phyloP scores from a whole-genome alignment of 1,284 basidiomycete genomes.

The Cutaneotrichosporon cavernicola region DNA sequence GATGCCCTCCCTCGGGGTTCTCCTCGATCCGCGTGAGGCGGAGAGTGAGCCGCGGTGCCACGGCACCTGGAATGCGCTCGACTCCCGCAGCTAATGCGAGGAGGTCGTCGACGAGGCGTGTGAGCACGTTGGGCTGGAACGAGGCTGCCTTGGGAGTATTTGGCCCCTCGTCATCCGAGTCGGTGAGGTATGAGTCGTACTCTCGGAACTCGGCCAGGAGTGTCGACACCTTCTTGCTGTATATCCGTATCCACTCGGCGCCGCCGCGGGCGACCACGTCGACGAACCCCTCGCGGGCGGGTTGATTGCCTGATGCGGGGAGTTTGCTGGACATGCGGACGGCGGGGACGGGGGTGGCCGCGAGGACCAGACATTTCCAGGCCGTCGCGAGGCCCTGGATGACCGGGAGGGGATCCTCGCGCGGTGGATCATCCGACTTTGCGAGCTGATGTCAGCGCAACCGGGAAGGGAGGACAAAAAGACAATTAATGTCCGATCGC shows the following conservation, averaged over 20 bases:
- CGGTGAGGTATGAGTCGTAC: constrained; percentile 71
- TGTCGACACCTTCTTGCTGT: constrained; percentile 73
- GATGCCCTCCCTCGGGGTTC: constrained; percentile 51
- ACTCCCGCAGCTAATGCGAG: constrained; percentile 44
- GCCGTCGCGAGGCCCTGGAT: constrained; percentile 53
- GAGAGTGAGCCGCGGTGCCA: constrained; percentile 57
- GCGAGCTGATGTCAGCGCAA: constrained; percentile 16
- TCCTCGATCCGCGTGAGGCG: constrained; percentile 64
- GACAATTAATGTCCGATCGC: too few relatives aligned
- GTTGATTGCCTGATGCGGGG: constrained; percentile 2
- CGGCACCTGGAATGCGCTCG: constrained; percentile 31
- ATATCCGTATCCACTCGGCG: constrained; percentile 72
- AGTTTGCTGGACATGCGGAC: constrained; percentile 47
- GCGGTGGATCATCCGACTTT: constrained; percentile 12
- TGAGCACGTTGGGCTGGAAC: constrained; percentile 24
- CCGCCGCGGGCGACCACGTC: constrained; percentile 76
- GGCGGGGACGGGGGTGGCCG: constrained; percentile 60
- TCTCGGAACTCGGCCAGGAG: constrained; percentile 74
- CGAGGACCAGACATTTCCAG: constrained; percentile 69
- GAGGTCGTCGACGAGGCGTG: constrained; percentile 51
- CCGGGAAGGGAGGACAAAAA: neutral
- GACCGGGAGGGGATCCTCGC: constrained; percentile 39
- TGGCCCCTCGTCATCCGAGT: constrained; percentile 31
- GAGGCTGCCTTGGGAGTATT: neutral
- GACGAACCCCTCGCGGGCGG: constrained; percentile 54